phyloP scores from a whole-genome alignment of 2,329 filamentous ascomycete genomes.

The Colletotrichum sp. region DNA sequence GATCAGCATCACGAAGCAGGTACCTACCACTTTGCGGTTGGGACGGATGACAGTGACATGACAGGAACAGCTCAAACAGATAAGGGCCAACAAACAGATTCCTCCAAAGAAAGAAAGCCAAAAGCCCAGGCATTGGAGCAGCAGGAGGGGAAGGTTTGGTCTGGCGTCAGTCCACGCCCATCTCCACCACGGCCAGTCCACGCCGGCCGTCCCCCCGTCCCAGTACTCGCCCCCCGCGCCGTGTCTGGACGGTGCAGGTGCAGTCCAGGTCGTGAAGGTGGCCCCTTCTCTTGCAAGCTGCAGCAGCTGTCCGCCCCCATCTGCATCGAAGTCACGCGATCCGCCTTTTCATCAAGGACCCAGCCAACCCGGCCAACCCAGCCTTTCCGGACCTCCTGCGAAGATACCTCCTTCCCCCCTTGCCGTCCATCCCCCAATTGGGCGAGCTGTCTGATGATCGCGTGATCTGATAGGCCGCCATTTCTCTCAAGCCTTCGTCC shows the following conservation, averaged over 20 bases:
- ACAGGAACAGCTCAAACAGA: not conserved
- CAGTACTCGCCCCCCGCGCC: not conserved
- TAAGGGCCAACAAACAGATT: not conserved
- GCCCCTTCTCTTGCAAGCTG: slow-evolving; percentile 12
- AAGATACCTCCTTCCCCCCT: not conserved
- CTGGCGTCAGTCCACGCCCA: slow-evolving; percentile 17
- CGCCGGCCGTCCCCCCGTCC: not conserved
- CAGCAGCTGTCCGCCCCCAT: not conserved
- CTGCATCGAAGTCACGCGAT: slow-evolving; percentile 29
- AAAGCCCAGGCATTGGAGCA: not conserved
- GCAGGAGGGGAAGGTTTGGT: slow-evolving; percentile 13
- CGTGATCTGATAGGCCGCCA: slow-evolving; percentile 24
- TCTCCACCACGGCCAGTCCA: slow-evolving; percentile 7
- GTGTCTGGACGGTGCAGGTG: not conserved
- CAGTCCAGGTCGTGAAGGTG: not conserved
- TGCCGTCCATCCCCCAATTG: slow-evolving; percentile 2
- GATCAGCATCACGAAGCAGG: not conserved
- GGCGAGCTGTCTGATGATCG: slow-evolving; percentile 21
- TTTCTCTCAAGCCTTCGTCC: slow-evolving; percentile 7
- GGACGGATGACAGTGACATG: not conserved
- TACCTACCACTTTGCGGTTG: not conserved
- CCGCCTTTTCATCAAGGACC: not conserved
- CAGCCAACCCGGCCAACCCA: not conserved
- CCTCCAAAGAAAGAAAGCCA: not conserved
- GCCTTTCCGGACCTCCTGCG: slow-evolving; percentile 7